Evolutionary conservation across 805 yeast species (phyloP), one percentile per base, ranked within the genome.

Genomic region (Candida taoyuanica): DNA sequence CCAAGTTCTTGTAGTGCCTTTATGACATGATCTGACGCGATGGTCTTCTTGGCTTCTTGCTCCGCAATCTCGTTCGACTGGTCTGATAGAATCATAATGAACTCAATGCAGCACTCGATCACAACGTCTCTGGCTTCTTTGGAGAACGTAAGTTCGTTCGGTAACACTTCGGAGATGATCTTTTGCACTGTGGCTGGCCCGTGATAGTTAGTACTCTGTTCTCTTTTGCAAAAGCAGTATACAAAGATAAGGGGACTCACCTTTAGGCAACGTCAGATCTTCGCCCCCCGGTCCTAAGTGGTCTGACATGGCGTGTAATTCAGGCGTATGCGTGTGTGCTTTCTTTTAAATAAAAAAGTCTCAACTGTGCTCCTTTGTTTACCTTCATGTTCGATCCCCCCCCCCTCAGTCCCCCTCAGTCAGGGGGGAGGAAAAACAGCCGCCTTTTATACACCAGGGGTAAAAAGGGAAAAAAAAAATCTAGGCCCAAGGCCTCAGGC

Each of bases 31-130:
- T 93, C 98, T 2, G 95, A 83, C 1, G 96, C 95, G 31, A 93
- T 93, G 3, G 98, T 93, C 63, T 93, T 93, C 62, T 93, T 93
- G 37, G 94, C 79, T 58, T 93, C 98, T 52, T 83, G 84, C 52
- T 93, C 98, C 1, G 98, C 98, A 48, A 93, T 88, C 46, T 93
- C 98, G 53, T 91, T 89, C 39, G 91, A 82, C 63, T 88, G 95
- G 3, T 95, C 86, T 9, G 96, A 84, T 30, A 91, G 67, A 42
- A 91, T 86, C 95, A 93, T 91, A 43, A 93, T 82, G 59, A 93
- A 91, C 63, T 88, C 96, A 39, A 93, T 87, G 53, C 97, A 88
- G 60, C 96, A 91, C 58, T 93, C 97, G 31, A 95, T 91, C 31
- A 93, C 75, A 31, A 95, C 93, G 55, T 91, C 98, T 41, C 97